These are phyloP conservation scores for Colletotrichum caudatum DNA, from an alignment of 2,329 filamentous ascomycete species.

Conservation along the genomic window DNA sequence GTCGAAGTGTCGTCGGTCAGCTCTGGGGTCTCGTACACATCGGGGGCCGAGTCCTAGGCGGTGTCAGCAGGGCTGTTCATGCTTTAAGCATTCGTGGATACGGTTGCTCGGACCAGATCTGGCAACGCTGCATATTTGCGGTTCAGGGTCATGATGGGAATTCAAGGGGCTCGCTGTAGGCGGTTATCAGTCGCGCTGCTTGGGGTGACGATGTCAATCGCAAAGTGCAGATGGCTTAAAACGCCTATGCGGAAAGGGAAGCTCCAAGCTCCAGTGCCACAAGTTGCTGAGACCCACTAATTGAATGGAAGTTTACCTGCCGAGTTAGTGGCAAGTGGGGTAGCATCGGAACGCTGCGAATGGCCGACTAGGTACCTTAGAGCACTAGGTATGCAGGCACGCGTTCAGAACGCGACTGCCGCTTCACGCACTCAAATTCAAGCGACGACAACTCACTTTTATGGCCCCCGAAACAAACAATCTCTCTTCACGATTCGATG, in stretches of 20 bases:
- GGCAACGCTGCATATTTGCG: slow-evolving; percentile 86
- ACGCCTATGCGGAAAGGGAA: slow-evolving; percentile 23
- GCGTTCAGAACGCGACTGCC: slow-evolving; percentile 36
- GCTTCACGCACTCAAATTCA: slow-evolving; percentile 24
- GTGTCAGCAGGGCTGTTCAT: slow-evolving; percentile 38
- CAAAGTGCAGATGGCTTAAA: slow-evolving; percentile 1
- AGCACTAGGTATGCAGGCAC: background rate
- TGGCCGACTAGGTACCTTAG: background rate
- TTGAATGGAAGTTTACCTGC: background rate
- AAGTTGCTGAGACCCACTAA: slow-evolving; percentile 29
- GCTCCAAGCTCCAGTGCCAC: slow-evolving; percentile 18
- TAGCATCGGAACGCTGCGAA: slow-evolving; percentile 1
- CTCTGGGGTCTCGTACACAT: slow-evolving; percentile 97
- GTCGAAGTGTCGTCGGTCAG: slow-evolving; percentile 92
- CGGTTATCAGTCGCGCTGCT: background rate
- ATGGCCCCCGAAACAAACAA: slow-evolving; percentile 8
- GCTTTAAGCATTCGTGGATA: background rate
- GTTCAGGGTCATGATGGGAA: slow-evolving; percentile 73
- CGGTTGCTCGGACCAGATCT: slow-evolving; percentile 69
- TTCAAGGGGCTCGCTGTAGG: background rate
- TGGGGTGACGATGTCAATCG: background rate
- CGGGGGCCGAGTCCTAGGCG: slow-evolving; percentile 86
- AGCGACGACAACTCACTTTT: slow-evolving; percentile 13
- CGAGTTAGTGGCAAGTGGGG: slow-evolving; percentile 30
- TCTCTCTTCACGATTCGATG: slow-evolving; percentile 15